These are phyloP conservation scores for Xanthoconium separans DNA, from an alignment of 1,284 basidiomycete genomes.

Conservation along the genomic window DNA sequence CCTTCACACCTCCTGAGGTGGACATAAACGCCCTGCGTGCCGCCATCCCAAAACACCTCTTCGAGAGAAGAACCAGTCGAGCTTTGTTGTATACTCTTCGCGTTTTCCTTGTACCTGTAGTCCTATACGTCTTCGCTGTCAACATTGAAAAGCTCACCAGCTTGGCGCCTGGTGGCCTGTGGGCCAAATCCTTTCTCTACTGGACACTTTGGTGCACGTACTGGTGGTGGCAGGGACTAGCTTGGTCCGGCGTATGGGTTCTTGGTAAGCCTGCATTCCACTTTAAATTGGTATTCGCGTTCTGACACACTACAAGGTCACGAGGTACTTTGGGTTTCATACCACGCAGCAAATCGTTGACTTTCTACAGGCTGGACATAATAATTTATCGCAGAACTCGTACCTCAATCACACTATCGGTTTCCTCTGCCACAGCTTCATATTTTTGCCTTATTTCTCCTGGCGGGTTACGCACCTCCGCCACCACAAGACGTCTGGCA, in stretches of 20 bases:
- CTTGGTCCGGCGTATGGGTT: conserved; percentile 1
- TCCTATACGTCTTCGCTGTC: not conserved
- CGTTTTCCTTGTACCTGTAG: not conserved
- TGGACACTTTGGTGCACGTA: conserved; percentile 3
- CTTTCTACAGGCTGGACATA: not conserved
- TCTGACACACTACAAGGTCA: not conserved
- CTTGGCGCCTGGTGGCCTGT: not conserved
- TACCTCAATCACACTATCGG: conserved; percentile 2
- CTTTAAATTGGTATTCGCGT: too few relatives aligned
- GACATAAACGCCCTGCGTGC: not conserved
- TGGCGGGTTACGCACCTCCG: conserved; percentile 1
- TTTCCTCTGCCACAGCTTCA: conserved; percentile 2
- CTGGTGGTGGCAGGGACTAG: conserved; percentile 4
- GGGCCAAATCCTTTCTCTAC: not conserved
- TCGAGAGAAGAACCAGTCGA: not conserved
- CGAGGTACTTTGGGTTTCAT: not conserved
- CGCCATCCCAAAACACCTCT: conserved; percentile 1
- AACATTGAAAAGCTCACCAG: not conserved
- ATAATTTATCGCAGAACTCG: not conserved
- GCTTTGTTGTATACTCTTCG: not conserved
- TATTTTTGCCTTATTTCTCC: conserved; percentile 3
- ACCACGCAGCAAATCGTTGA: not conserved
- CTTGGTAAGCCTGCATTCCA: not conserved
- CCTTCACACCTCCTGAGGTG: conserved; percentile 1
- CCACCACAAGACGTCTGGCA: conserved; percentile 1